Evolutionary conservation across 495 filamentous ascomycete species (phyloP).

Genomic region (Podospora fimiseda): DNA sequence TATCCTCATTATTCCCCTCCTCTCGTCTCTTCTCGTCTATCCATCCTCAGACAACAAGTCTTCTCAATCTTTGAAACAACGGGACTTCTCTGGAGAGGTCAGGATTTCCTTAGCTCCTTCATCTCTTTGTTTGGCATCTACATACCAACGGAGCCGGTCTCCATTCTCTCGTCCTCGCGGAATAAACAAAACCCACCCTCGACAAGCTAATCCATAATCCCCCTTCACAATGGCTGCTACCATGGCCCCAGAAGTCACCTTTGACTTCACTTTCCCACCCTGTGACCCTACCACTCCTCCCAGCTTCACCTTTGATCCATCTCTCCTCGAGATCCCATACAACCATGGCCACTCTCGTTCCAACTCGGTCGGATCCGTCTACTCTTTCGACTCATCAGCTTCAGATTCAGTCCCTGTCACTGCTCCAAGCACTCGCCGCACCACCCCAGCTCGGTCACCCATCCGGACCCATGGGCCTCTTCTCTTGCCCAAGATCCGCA

Average conservation of each 20-base stretch:
- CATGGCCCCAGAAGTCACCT: slow-evolving; percentile 47
- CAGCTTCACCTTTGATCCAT: slow-evolving; percentile 50
- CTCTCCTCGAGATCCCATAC: slow-evolving; percentile 44
- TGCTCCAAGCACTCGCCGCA: slow-evolving; percentile 53
- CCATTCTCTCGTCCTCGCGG: slow-evolving; percentile 20
- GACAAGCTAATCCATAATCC: slow-evolving; percentile 33
- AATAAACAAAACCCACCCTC: background rate
- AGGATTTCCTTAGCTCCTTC: slow-evolving; percentile 16
- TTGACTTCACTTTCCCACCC: slow-evolving; percentile 46
- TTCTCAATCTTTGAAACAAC: slow-evolving; percentile 14
- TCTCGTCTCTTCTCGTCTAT: slow-evolving; percentile 27
- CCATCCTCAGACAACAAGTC: slow-evolving; percentile 25
- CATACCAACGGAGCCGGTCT: slow-evolving; percentile 37
- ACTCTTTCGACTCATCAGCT: slow-evolving; percentile 65
- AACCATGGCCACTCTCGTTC: slow-evolving; percentile 43
- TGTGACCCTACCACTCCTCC: slow-evolving; percentile 44
- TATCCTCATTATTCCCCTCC: slow-evolving; percentile 24
- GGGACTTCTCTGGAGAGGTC: slow-evolving; percentile 26
- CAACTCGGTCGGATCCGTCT: slow-evolving; percentile 49
- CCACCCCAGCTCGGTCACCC: slow-evolving; percentile 68
- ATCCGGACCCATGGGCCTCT: slow-evolving; percentile 73
- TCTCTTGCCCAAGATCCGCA: slow-evolving; percentile 79
- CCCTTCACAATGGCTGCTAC: slow-evolving; percentile 48
- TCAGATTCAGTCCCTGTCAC: slow-evolving; percentile 50
- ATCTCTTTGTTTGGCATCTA: slow-evolving; percentile 17